Evolutionary conservation across 495 filamentous ascomycete genomes (phyloP), one percentile per base, ranked within the genome.

Genomic region (Xylaria scruposa): DNA sequence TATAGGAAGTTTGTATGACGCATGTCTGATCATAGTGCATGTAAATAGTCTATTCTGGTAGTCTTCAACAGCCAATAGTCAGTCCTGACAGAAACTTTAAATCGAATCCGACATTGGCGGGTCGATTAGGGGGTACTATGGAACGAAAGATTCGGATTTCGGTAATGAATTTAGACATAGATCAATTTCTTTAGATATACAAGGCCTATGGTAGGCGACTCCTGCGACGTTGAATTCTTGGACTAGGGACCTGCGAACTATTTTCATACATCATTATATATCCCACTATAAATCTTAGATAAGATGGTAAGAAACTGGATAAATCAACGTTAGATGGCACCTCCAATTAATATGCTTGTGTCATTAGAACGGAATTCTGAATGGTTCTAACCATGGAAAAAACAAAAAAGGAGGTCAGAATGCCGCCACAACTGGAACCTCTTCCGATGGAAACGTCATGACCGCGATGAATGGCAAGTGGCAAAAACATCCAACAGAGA

Each of bases 381-480:
- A 56, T 38, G 44, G 29, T 10, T 8, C 42, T 66, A 2, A 1
- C 5, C 51, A 66, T 21, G 63, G 26, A 4, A 12, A 9, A 8
- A 53, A 8, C 44, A 21, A 6, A 10, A 15, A 65, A 0, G 31
- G 31, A 13, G 46, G 2, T 7, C 46, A 17, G 38, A 59, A 69
- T 51, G 54, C 21, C 13, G 24, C 54, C 21, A 8, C 38, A 4
- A 47, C 15, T 4, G 53, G 40, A 21, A 8, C 36, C 1, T 21
- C 42, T 19, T 17, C 31, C 1, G 15, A 49, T 59, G 54, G 9
- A 17, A 31, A 60, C 7, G 19, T 69, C 21, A 59, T 69, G 24
- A 69, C 67, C 17, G 60, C 67, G 24, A 69, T 49, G 67, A 69
- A 69, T 61, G 67, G 67, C 42, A 38, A 69, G 54, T 47, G 24